A percentile compares a stretch with the other conserved stretches of the same genome.
Evolutionary conservation across 2,329 filamentous ascomycete species (phyloP).

Genomic region (Rhynchosporium secalis): DNA sequence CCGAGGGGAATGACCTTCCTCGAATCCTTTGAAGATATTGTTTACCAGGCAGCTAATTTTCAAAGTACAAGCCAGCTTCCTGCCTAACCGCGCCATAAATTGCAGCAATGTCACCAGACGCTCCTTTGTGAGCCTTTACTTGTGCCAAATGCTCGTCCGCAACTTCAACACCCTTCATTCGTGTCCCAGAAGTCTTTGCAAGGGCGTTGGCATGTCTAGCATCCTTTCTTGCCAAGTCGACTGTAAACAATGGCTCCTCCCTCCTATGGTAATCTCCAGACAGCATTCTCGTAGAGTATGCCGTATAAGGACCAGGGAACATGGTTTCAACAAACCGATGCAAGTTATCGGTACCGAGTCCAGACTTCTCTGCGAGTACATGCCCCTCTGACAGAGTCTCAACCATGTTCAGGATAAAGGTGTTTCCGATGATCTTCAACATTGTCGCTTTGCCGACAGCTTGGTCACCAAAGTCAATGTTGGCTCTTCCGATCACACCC

Average conservation of each 20-base stretch:
- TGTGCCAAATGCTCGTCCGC: slow-evolving; percentile 67
- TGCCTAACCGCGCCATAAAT: slow-evolving; percentile 80
- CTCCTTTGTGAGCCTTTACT: slow-evolving; percentile 69
- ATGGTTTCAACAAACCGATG: slow-evolving; percentile 71
- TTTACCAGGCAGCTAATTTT: slow-evolving; percentile 46
- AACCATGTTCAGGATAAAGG: slow-evolving; percentile 73
- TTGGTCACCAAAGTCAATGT: slow-evolving; percentile 70
- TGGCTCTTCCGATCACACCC: slow-evolving; percentile 67
- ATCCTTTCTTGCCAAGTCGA: slow-evolving; percentile 83
- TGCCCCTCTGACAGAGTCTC: slow-evolving; percentile 78
- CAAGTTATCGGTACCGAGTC: slow-evolving; percentile 68
- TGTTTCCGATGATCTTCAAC: slow-evolving; percentile 81
- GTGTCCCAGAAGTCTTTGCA: slow-evolving; percentile 61
- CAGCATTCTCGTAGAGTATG: slow-evolving; percentile 74
- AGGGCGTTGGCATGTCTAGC: slow-evolving; percentile 70
- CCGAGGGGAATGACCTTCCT: no score
- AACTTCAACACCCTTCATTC: slow-evolving; percentile 64
- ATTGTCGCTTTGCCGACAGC: slow-evolving; percentile 67
- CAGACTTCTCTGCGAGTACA: slow-evolving; percentile 76
- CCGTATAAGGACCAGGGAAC: slow-evolving; percentile 73
- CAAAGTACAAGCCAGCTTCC: slow-evolving; percentile 73
- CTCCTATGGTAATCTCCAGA: slow-evolving; percentile 74
- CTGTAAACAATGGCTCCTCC: slow-evolving; percentile 77
- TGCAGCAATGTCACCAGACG: slow-evolving; percentile 74
- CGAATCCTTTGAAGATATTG: no score